phyloP scores from a whole-genome alignment of 2,329 filamentous ascomycete genomes.

The Neofusicoccum parvum region DNA sequence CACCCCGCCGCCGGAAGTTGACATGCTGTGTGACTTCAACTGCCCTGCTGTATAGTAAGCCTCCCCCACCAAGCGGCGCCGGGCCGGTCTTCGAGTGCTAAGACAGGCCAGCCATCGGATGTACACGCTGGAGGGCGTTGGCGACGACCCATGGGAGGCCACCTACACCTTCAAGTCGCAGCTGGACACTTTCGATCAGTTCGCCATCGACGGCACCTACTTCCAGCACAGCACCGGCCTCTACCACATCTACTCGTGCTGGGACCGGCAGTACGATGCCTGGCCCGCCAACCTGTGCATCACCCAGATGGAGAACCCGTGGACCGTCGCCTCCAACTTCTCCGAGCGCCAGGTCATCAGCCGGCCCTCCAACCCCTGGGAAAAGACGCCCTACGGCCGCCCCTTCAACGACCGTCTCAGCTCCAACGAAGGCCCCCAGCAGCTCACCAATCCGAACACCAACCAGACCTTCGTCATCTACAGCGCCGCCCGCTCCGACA shows the following conservation, averaged over 20 bases:
- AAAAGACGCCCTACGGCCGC: slow-evolving; percentile 55
- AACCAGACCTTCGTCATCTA: slow-evolving; percentile 54
- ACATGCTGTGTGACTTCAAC: slow-evolving; percentile 52
- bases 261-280: slow-evolving; percentile 47
- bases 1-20: slow-evolving; percentile 48
- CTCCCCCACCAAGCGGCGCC: too few relatives aligned
- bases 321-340: slow-evolving; percentile 49
- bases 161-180: slow-evolving; percentile 49
- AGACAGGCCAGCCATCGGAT: slow-evolving; percentile 43
- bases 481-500: slow-evolving; percentile 53
- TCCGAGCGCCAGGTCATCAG: slow-evolving; percentile 52
- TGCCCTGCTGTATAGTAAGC: slow-evolving; percentile 50
- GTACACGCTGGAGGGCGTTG: slow-evolving; percentile 48
- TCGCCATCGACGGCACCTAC: slow-evolving; percentile 58
- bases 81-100: too few relatives aligned
- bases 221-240: slow-evolving; percentile 45
- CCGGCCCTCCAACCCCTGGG: slow-evolving; percentile 52
- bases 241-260: slow-evolving; percentile 45
- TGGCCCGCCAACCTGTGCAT: slow-evolving; percentile 59
- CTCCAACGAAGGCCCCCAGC: slow-evolving; percentile 55
- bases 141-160: slow-evolving; percentile 49
- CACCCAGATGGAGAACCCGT: slow-evolving; percentile 52
- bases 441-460: slow-evolving; percentile 51
- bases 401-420: slow-evolving; percentile 49
- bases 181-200: slow-evolving; percentile 55